These are phyloP conservation scores for Pythium pyrilobum DNA, from an alignment of 352 stramenopile species.

Conservation along the genomic window DNA sequence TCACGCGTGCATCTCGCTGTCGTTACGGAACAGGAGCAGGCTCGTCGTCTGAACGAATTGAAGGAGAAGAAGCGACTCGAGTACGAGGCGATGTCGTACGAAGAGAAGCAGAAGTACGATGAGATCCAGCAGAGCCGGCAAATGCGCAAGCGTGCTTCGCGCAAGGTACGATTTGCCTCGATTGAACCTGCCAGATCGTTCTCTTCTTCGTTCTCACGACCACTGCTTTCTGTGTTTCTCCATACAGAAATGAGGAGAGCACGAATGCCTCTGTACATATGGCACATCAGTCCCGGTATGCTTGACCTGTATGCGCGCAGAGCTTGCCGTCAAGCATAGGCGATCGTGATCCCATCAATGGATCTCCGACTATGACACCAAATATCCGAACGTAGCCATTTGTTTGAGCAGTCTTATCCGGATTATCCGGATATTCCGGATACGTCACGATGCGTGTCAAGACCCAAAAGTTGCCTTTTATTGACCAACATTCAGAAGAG, in stretches of 20 bases:
- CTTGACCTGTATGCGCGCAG: too few relatives aligned
- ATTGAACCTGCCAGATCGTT: neutral
- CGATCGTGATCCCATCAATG: too few relatives aligned
- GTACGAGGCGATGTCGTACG: slow-evolving; percentile 73
- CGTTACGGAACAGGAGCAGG: slow-evolving; percentile 28
- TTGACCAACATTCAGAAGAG: slow-evolving; percentile 20
- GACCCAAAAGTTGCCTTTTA: slow-evolving; percentile 14
- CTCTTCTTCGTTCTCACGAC: neutral
- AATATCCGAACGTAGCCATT: slow-evolving; percentile 5
- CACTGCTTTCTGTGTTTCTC: too few relatives aligned
- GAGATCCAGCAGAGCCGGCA: slow-evolving; percentile 64
- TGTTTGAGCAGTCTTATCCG: neutral
- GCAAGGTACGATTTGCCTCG: slow-evolving; percentile 30
- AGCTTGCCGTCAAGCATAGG: too few relatives aligned
- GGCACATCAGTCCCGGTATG: too few relatives aligned
- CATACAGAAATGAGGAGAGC: too few relatives aligned
- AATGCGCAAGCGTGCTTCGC: slow-evolving; percentile 57
- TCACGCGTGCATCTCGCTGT: neutral
- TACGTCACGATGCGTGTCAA: slow-evolving; percentile 26
- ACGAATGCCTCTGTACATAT: too few relatives aligned
- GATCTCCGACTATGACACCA: too few relatives aligned
- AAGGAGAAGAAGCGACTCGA: slow-evolving; percentile 79
- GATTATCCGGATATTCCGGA: slow-evolving; percentile 10
- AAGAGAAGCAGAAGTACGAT: slow-evolving; percentile 76
- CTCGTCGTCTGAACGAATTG: slow-evolving; percentile 40